These are phyloP conservation scores for Saccharomycopsis vini DNA, from an alignment of 805 yeast species.

Conservation along the genomic window DNA sequence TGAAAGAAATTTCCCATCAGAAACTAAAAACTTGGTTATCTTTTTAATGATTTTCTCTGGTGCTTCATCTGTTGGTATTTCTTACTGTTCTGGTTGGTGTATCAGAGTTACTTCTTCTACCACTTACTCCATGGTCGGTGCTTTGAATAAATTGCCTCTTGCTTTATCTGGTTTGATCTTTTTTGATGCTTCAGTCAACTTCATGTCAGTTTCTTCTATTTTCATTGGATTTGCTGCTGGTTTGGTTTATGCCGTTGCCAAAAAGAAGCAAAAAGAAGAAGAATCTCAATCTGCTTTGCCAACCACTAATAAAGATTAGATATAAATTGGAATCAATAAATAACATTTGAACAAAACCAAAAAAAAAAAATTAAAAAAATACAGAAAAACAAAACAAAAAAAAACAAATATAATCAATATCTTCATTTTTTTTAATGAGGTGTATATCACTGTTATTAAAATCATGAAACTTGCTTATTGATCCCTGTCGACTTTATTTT, in stretches of 20 bases:
- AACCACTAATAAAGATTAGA: constrained; percentile 8
- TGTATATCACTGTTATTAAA: too few relatives aligned
- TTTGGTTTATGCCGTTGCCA: constrained; percentile 89
- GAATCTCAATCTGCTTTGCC: constrained; percentile 21
- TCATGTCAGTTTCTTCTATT: constrained; percentile 84
- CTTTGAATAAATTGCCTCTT: constrained; percentile 94
- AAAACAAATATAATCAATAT: too few relatives aligned
- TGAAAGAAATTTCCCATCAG: constrained; percentile 68
- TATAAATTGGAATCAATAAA: too few relatives aligned
- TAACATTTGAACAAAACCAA: too few relatives aligned
- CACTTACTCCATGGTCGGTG: constrained; percentile 99
- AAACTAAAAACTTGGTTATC: constrained; percentile 56
- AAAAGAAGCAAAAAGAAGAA: constrained; percentile 71
- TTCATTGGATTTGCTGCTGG: constrained; percentile 93
- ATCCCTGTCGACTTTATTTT: too few relatives aligned
- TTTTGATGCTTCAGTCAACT: constrained; percentile 92
- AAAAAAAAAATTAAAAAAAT: too few relatives aligned
- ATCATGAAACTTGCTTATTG: too few relatives aligned
- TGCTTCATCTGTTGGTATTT: constrained; percentile 89
- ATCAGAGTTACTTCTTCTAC: constrained; percentile 98
- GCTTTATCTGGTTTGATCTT: constrained; percentile 91
- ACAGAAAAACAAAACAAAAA: too few relatives aligned
- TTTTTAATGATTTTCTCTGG: constrained; percentile 88
- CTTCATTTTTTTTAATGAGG: too few relatives aligned
- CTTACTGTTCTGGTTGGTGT: constrained; percentile 99